These are phyloP conservation scores for Aphanomyces euteiches DNA, from an alignment of 352 stramenopile genomes.

Conservation along the genomic window DNA sequence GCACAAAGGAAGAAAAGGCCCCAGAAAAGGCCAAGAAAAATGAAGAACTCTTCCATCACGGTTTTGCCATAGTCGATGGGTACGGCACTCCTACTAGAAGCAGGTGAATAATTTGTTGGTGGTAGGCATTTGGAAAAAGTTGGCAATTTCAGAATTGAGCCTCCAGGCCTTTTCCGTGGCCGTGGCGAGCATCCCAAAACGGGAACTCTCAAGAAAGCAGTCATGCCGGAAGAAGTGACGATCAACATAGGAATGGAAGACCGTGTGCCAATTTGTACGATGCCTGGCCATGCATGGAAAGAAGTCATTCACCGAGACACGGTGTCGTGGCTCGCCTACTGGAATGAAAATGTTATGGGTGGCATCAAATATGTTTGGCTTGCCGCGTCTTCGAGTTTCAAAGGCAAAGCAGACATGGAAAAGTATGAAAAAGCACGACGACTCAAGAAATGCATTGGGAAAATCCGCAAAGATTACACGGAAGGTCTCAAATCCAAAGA, in stretches of 20 bases:
- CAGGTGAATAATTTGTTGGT: neutral
- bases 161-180: conserved; percentile 96
- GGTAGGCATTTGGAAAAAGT: conserved; percentile 94
- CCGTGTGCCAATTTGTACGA: conserved; percentile 85
- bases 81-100: neutral
- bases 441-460: conserved; percentile 97
- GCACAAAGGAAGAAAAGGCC: conserved; percentile 94
- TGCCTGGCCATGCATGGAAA: conserved; percentile 95
- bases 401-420: conserved; percentile 97
- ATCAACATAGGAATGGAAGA: conserved; percentile 96
- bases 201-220: conserved; percentile 96
- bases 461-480: conserved; percentile 91
- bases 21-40: conserved; percentile 89
- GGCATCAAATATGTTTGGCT: conserved; percentile 99
- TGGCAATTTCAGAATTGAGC: conserved; percentile 96
- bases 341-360: conserved; percentile 99
- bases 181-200: conserved; percentile 99
- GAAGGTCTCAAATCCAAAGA: conserved; percentile 87
- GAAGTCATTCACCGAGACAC: conserved; percentile 93
- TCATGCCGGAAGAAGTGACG: conserved; percentile 95
- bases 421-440: conserved; percentile 99
- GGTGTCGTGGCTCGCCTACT: conserved; percentile 91
- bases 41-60: conserved; percentile 89
- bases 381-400: conserved; percentile 97
- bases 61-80: conserved; percentile 96